Evolutionary conservation across 306 rosid genomes (phyloP), one percentile per base, ranked within the genome.

Genomic region (Notholithocarpus densiflorus): DNA sequence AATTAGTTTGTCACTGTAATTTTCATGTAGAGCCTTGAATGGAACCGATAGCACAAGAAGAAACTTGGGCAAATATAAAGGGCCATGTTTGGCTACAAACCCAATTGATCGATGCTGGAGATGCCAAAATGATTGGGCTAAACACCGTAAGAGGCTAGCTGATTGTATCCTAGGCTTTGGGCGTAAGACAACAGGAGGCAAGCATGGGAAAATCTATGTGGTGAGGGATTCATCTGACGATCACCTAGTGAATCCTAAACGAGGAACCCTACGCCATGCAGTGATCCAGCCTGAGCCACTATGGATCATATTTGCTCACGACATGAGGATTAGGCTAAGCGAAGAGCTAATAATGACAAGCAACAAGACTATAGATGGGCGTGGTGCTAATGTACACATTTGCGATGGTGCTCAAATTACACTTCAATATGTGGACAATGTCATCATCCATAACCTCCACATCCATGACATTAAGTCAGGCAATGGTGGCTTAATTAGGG

Each of bases 21-120:
- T 23, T 52, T 64, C 31, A 24, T 29, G 72, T 75, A 86, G 94
- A 62, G 24, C 66, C 69, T 3, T 84, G 26, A 20, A 73, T 19
- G 80, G 70, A 5, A 32, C 7, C 27, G 72, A 87, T 56, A 24
- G 8, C 37, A 79, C 83, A 8, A 81, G 89, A 69, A 85, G 89
- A 75, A 55, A 32, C 15, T 76, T 88, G 71, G 14, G 6, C 45
- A 40, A 57, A 7, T 7, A 54, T 78, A 7, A 2, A 0, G 78
- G 87, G n/a, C 72, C 84, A 51, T 88, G 91, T 66, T 6, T 3
- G 19, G 88, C 88, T 34, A 84, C 84, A 19, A 88, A 88, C 75
- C 92, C 88, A 2, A 80, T 86, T 4, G 92, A 86, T 60, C 71
- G 74, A 1, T 83, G 92, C 57, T 89, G 89, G 92, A 83, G 90